Conservation (phyloP, 306 rosid species). For the Pyrus pyrifolia region DNA sequence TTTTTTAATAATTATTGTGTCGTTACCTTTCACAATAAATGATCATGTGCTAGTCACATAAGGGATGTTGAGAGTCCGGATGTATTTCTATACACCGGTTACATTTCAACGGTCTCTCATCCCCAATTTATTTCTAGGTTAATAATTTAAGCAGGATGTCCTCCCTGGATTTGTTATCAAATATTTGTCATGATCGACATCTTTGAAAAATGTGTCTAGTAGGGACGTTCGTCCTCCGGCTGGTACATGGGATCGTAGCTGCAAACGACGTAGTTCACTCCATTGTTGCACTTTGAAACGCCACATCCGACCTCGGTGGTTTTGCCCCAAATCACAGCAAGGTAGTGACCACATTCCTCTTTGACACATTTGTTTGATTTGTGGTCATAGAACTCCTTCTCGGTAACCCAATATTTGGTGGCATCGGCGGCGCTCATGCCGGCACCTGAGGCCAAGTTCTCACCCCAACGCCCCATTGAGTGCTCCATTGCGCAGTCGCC, state of each 20-base stretch:
- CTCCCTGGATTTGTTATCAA: no score
- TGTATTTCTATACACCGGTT: not conserved
- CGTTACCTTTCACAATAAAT: not conserved
- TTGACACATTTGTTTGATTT: not conserved
- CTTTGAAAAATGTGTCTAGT: not conserved
- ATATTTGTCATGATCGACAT: no score
- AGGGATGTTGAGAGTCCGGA: not conserved
- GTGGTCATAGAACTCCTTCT: constrained; percentile 12
- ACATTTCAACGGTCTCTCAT: no score
- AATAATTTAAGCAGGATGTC: no score
- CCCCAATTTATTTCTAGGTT: not conserved
- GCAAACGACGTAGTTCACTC: constrained; percentile 7
- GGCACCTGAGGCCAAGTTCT: constrained; percentile 39
- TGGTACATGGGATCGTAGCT: constrained; percentile 25
- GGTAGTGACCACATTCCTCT: constrained; percentile 15
- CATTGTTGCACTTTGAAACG: not conserved
- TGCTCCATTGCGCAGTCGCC: constrained; percentile 41
- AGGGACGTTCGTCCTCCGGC: constrained; percentile 21
- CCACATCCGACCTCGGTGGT: constrained; percentile 23
- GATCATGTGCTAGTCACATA: not conserved
- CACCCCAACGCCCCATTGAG: constrained; percentile 49
- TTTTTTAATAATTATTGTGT: not conserved
- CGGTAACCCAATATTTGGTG: constrained; percentile 30
- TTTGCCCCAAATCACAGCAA: constrained; percentile 24
- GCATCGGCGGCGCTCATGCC: constrained; percentile 29